These are phyloP conservation scores for Boletus pseudo-olivaceus DNA, from an alignment of 768 basidiomycete genomes.

Conservation along the genomic window DNA sequence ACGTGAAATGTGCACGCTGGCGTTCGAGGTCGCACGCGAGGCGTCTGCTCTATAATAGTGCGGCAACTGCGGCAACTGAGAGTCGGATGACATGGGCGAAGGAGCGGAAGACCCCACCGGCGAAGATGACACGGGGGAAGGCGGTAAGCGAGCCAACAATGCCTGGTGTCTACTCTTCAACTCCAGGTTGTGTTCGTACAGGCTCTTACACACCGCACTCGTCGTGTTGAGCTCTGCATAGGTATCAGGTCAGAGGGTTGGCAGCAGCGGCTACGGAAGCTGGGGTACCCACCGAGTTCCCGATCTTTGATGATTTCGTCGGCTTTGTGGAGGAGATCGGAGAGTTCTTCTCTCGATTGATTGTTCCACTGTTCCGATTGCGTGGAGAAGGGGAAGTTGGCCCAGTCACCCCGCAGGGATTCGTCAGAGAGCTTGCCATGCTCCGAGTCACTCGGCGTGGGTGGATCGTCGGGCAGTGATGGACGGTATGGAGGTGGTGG, in stretches of 20 bases:
- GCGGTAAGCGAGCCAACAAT: constrained; percentile 60
- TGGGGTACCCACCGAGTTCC: constrained; percentile 58
- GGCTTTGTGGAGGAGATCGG: constrained; percentile 65
- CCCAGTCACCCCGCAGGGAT: constrained; percentile 13
- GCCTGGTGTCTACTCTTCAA: constrained; percentile 72
- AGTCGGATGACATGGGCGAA: constrained; percentile 27
- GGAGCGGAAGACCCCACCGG: constrained; percentile 19
- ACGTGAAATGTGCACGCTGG: constrained; percentile 19
- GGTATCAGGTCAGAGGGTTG: constrained; percentile 23
- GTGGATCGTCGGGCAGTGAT: constrained; percentile 30
- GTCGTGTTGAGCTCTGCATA: constrained; percentile 58
- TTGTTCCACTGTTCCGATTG: constrained; percentile 52
- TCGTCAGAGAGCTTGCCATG: constrained; percentile 35
- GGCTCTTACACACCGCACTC: constrained; percentile 62
- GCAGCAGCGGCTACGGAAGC: background rate
- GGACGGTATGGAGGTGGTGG: constrained; percentile 60
- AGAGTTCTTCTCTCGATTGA: constrained; percentile 70
- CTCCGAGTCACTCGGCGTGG: constrained; percentile 23
- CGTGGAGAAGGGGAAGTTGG: constrained; percentile 25
- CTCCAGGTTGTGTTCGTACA: constrained; percentile 65
- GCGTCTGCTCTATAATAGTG: constrained; percentile 30
- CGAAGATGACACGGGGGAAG: constrained; percentile 39
- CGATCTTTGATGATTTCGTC: constrained; percentile 73
- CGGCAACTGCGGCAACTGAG: constrained; percentile 32
- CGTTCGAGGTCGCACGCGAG: constrained; percentile 20